Percentiles rank a stretch among this genome's conserved stretches.
These are phyloP conservation scores for Colletotrichum tanaceti DNA, from an alignment of 2,329 filamentous ascomycete species.

Conservation along the genomic window DNA sequence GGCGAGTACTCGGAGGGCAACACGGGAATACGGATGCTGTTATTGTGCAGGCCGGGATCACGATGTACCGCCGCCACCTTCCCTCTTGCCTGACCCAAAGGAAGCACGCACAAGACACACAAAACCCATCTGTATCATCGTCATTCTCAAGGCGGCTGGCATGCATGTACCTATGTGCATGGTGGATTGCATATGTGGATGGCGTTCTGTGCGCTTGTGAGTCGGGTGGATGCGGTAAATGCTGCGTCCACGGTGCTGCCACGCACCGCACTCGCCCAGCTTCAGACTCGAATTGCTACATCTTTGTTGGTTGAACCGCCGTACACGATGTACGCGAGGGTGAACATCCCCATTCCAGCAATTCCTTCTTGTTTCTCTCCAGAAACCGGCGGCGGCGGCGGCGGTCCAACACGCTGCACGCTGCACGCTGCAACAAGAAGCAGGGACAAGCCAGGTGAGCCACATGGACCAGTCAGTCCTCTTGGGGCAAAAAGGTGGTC, in stretches of 20 bases:
- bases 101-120: conserved; percentile 11
- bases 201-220: conserved; percentile 6
- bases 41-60: conserved; percentile 19
- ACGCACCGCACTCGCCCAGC: background rate
- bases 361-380: conserved; percentile 26
- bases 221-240: conserved; percentile 7
- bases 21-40: conserved; percentile 32
- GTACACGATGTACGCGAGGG: conserved; percentile 35
- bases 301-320: conserved; percentile 2
- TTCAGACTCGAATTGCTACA: conserved; percentile 5
- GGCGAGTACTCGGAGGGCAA: conserved; percentile 19
- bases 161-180: conserved; percentile 24
- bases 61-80: conserved; percentile 8
- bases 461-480: conserved; percentile 9
- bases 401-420: background rate
- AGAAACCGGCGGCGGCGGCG: conserved; percentile 6
- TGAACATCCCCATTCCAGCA: conserved; percentile 25
- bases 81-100: conserved; percentile 31
- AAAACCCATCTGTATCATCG: conserved; percentile 27
- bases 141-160: conserved; percentile 21
- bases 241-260: background rate
- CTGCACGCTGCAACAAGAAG: conserved; percentile 10
- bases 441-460: conserved; percentile 6
- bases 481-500: background rate
- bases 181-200: conserved; percentile 26